Conservation (phyloP, 768 basidiomycete species). For the Mycena filopes region DNA sequence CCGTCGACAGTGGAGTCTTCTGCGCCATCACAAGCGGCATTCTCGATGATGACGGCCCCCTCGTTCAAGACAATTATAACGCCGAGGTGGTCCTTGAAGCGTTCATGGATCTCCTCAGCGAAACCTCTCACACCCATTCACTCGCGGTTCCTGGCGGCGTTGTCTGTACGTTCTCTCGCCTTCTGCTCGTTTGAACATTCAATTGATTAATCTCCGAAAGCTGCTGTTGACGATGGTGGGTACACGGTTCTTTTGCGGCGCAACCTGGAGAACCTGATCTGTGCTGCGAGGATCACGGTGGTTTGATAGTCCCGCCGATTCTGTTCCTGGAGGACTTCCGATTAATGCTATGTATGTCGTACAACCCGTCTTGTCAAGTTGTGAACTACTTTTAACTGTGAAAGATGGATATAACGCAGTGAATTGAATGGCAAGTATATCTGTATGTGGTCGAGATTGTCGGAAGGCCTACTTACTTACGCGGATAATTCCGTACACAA, state of each 20-base stretch:
- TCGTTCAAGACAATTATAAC: neutral
- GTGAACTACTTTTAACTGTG: too few relatives aligned
- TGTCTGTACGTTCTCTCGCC: neutral
- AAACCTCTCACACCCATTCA: neutral
- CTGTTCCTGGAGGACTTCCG: too few relatives aligned
- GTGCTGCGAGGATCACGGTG: neutral
- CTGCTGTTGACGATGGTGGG: neutral
- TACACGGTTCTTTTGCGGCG: neutral
- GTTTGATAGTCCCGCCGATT: too few relatives aligned
- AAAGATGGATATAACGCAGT: too few relatives aligned
- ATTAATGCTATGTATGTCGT: too few relatives aligned
- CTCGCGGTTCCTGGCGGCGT: neutral
- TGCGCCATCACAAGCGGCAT: neutral
- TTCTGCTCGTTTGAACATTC: neutral
- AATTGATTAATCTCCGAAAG: too few relatives aligned
- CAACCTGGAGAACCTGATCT: neutral
- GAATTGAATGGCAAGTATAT: too few relatives aligned
- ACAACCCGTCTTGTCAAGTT: too few relatives aligned
- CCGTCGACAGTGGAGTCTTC: neutral
- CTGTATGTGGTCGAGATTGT: too few relatives aligned
- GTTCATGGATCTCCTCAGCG: neutral
- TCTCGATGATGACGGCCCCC: neutral
- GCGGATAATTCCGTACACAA: too few relatives aligned
- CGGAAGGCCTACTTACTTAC: too few relatives aligned
- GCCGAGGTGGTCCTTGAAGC: neutral